Conservation (phyloP, 2,329 filamentous ascomycete species). For the Fusarium caatingaense region DNA sequence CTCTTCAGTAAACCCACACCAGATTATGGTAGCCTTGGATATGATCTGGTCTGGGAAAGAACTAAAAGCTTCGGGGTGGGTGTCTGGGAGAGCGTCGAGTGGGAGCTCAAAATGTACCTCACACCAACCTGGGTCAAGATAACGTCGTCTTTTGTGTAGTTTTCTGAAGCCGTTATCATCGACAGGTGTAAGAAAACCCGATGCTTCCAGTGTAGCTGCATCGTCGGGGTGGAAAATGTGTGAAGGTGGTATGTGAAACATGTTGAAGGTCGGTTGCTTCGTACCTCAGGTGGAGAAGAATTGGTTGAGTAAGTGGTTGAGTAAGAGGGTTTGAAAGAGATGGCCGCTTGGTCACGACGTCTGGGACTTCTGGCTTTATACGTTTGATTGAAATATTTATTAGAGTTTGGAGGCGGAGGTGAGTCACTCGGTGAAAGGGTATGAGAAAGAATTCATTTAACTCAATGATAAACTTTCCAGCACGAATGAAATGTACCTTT, state of each 20-base stretch:
- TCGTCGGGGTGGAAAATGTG: not conserved
- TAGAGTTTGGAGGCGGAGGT: too few species aligned
- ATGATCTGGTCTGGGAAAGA: not conserved
- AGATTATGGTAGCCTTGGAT: not conserved
- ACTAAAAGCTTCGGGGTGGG: not conserved
- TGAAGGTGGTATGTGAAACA: not conserved
- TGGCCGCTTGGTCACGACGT: too few species aligned
- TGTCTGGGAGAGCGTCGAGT: not conserved
- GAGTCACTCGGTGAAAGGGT: too few species aligned
- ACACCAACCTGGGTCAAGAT: not conserved
- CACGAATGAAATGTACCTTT: too few species aligned
- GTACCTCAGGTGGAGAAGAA: accelerated
- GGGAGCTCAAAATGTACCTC: not conserved
- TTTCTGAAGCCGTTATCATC: not conserved
- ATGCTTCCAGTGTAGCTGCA: not conserved
- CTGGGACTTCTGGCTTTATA: too few species aligned
- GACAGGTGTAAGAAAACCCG: not conserved
- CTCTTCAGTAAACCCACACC: not conserved
- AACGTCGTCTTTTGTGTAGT: not conserved
- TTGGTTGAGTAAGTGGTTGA: not conserved
- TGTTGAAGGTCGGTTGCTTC: not conserved
- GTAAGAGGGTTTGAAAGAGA: too few species aligned
- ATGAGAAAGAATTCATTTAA: too few species aligned
- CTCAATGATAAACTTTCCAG: too few species aligned
- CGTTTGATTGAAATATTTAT: too few species aligned